Evolutionary conservation across 257 asterid genomes (phyloP), one percentile per base, ranked within the genome.

Genomic region (Craterostigma plantagineum): DNA sequence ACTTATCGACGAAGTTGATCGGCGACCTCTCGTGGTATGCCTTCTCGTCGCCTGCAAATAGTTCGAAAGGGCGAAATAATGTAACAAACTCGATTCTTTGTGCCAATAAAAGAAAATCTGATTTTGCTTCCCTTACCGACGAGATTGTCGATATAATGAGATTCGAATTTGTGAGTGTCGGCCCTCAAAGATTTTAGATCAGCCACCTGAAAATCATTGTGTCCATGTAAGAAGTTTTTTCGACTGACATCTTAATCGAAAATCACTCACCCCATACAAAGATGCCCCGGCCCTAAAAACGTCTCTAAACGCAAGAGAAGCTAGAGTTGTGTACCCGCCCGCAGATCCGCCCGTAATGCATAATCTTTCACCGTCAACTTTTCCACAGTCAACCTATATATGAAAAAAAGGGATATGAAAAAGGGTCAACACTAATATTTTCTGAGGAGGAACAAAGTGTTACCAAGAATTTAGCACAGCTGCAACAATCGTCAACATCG

Each of bases 281-380:
- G 98, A 87, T 52, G 92, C 75, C 42, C 95, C 95, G 41, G 98
- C 98, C 68, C 70, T 82, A 56, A 87, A 87, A 12, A 60, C 64
- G 50, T 82, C 75, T 50, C 68, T 66, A 65, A 87, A 87, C 49
- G 95, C 98, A 59, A 82, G 93, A 30, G 95, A 85, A 30, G 95
- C 98, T 42, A 87, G 57, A 55, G 98, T 82, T 46, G 98, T 87
- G 72, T 76, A 87, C 34, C 98, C 98, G 55, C 98, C 98, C 43
- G 98, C 98, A 61, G 98, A 87, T 50, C 93, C 94, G 50, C 98
- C 95, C 6, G 93, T 72, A 51, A 87, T 87, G 58, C 98, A 87
- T 46, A 87, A 63, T 46, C 95, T 72, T 51, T 72, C 69, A 11
- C 81, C 77, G 45, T 87, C 98, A 39, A 77, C 95, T 60, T 70